Percentiles rank a stretch among this genome's conserved stretches.
Evolutionary conservation across 108 stramenopile genomes (phyloP).

Genomic region (Skeletonema costatum): DNA sequence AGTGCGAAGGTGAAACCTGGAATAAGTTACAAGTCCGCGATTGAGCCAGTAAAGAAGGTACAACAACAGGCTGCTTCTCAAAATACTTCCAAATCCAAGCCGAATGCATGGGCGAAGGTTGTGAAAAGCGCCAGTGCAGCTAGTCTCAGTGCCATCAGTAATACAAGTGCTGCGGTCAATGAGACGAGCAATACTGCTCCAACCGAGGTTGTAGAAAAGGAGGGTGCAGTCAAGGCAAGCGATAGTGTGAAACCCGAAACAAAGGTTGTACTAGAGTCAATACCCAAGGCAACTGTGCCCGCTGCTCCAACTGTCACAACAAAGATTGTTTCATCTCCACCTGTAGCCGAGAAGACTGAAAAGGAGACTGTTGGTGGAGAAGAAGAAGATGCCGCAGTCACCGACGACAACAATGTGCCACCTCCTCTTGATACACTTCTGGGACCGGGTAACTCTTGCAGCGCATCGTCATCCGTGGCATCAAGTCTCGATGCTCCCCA

Average conservation of each 20-base stretch:
- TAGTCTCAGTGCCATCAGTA: neutral
- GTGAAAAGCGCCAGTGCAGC: neutral
- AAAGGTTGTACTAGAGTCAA: constrained; percentile 42
- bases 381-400: constrained; percentile 10
- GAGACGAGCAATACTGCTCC: neutral
- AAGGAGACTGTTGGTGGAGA: constrained; percentile 1
- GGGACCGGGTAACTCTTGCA: constrained; percentile 70
- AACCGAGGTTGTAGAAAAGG: neutral
- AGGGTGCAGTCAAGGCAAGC: neutral
- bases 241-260: neutral
- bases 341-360: neutral
- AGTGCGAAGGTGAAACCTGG: constrained; percentile 42
- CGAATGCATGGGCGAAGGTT: constrained; percentile 21
- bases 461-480: constrained; percentile 81
- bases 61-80: neutral
- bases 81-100: constrained; percentile 15
- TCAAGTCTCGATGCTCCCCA: constrained; percentile 86
- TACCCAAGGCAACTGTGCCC: constrained; percentile 59
- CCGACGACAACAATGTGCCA: constrained; percentile 34
- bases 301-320: constrained; percentile 60
- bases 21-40: constrained; percentile 49
- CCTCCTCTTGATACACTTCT: constrained; percentile 73
- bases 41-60: constrained; percentile 28
- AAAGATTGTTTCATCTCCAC: constrained; percentile 1
- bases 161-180: neutral